Conservation (phyloP, 192 early-diverging fungal species). For the Coemansia sp. region DNA sequence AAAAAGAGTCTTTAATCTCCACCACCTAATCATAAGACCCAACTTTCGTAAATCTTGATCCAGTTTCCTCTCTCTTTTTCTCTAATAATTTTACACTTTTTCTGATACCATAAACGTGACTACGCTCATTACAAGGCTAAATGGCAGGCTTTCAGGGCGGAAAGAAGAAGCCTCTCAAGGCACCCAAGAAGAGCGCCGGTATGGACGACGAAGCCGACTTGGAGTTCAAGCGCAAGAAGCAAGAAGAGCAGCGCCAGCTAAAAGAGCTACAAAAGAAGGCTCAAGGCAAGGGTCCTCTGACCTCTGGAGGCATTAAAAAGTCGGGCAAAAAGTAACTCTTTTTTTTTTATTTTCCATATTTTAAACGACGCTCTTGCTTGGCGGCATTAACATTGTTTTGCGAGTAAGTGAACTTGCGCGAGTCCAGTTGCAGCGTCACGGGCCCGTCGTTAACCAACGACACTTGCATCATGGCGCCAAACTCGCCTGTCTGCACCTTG, state of each 20-base stretch:
- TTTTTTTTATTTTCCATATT: slow-evolving; percentile 9
- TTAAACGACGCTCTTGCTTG: slow-evolving; percentile 29
- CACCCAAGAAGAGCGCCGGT: slow-evolving; percentile 64
- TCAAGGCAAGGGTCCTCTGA: slow-evolving; percentile 57
- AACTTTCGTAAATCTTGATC: too few species aligned
- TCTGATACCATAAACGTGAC: too few species aligned
- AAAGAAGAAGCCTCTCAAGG: slow-evolving; percentile 88
- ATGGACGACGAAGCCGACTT: slow-evolving; percentile 74
- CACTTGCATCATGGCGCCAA: slow-evolving; percentile 98
- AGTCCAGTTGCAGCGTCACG: slow-evolving; percentile 60
- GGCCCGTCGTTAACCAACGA: slow-evolving; percentile 82
- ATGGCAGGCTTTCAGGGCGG: slow-evolving; percentile 60
- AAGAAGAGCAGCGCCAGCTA: slow-evolving; percentile 73
- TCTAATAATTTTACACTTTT: too few species aligned
- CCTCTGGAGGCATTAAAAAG: slow-evolving; percentile 74
- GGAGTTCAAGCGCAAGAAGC: slow-evolving; percentile 76
- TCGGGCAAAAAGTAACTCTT: slow-evolving; percentile 53
- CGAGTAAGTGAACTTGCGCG: slow-evolving; percentile 41
- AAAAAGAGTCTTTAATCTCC: background rate
- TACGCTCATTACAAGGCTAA: too few species aligned
- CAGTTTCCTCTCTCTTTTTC: too few species aligned
- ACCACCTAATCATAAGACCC: too few species aligned
- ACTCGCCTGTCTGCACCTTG: slow-evolving; percentile 76
- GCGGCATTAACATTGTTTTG: slow-evolving; percentile 4
- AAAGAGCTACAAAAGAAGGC: slow-evolving; percentile 73